Base-by-base conservation (phyloP, 495 filamentous ascomycete genomes). In the Penicillium ucsense region DNA sequence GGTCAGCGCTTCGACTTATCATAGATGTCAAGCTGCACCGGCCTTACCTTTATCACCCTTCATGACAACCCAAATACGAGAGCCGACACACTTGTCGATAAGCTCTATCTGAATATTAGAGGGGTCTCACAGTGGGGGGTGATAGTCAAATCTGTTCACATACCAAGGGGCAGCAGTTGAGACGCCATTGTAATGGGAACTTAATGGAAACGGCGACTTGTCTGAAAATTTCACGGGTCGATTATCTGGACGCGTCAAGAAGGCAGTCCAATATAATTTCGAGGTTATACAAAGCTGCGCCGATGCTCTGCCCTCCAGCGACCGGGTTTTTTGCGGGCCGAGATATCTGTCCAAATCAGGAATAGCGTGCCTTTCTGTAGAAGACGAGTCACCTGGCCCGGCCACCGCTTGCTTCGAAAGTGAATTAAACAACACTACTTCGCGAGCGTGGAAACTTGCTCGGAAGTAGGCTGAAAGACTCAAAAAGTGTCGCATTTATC, bases 31-130 rank as follows among this genome's bases (percentile, higher is more conserved):
- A 20, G 20, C 20, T 20, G 20, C 20, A 20, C 20, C 20, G 20
- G 20, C 36, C 57, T 53, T 63, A 85, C 92, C 92, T 74, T 96
- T 96, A 66, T 96, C 92, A 51, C 89, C 88, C 71, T 97, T 96
- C 92, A 97, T 97, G 66, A 98, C 80, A 48, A 98, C 89, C 92
- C 92, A 97, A 66, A 98, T 95, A 56, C 83, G 84, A 20, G 91
- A 96, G 35, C 94, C 92, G 47, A 97, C 88, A 67, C 94, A 97
- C 68, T 96, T 95, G 70, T 98, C 92, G 69, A 98, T 95, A 59
- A 98, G 77, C 67, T 98, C 92, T 96, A 59, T 57, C 49, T 38
- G 45, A 44, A 32, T 38, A 46, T 65, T 47, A 65, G 59, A 36
- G 48, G 46, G 49, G 42, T 46, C 30, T 35, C 41, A 41, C 39